Evolutionary conservation across 2,329 filamentous ascomycete genomes (phyloP), one percentile per base, ranked within the genome.

Genomic region (Xylaria digitata): DNA sequence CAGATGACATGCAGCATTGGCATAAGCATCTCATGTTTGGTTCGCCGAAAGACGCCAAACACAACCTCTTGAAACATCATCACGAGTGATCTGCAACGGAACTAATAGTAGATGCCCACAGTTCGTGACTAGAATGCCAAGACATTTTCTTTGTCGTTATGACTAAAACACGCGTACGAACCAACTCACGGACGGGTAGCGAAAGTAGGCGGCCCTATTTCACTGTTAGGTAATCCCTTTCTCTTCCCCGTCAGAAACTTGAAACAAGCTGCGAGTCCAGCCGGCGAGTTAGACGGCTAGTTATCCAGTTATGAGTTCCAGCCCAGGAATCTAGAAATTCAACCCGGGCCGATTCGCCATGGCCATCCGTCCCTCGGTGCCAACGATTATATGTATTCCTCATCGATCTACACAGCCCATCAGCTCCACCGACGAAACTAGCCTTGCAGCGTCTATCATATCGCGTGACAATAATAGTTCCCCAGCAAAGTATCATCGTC

Each of bases 341-440:
- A 49, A 52, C 52, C 11, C 66, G 66, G 66, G 66, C 66, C 63
- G 66, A 69, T 61, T 69, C 58, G 48, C 42, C 30, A 63, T 57
- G 56, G 52, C 55, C 48, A 48, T 50, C 58, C 58, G 55, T 56
- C 46, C 63, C 53, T 49, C 48, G 45, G 60, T 43, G n/a, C 50
- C 55, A 50, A 57, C 63, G 30, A 26, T 42, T 26, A 26, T 57
- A 52, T 56, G 49, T 45, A 61, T 32, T 61, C 34, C 54, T 58
- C 34, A 17, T 53, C 46, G 55, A 71, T 71, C 71, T 71, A 68
- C 52, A 19, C 19, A 26, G 19, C 23, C 67, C 69, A 68, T 70
- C 63, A 62, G 70, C 72, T 72, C 72, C 72, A 74, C 73, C 67
- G 66, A 69, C 52, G 65, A 64, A 64, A 65, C 68, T 70, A 70